Evolutionary conservation across 768 basidiomycete species (phyloP).

Genomic region (Leccinum incarnatum): DNA sequence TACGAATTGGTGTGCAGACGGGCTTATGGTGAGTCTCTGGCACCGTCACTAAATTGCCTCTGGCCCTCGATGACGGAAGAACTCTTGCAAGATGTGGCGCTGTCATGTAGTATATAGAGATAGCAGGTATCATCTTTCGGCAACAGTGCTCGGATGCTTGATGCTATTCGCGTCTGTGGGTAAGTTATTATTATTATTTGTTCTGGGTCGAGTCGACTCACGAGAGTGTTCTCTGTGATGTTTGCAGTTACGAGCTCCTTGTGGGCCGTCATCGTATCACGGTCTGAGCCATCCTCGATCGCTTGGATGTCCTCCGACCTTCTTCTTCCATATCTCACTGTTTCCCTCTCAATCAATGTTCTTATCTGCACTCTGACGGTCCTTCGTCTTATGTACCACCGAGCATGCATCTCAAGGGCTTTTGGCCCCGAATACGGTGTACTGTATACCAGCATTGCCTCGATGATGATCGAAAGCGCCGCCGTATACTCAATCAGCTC

Average conservation of each 20-base stretch:
- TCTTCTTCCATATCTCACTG: constrained; percentile 5
- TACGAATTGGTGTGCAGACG: constrained; percentile 31
- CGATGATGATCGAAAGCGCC: constrained; percentile 35
- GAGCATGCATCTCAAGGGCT: too few relatives aligned
- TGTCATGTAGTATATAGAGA: constrained; percentile 32
- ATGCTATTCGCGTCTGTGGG: constrained; percentile 28
- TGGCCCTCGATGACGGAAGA: not conserved
- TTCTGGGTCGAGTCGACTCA: not conserved
- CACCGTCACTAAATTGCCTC: not conserved
- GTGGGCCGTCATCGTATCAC: constrained; percentile 29
- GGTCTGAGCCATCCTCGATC: constrained; percentile 14
- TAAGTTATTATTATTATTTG: not conserved
- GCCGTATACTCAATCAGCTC: constrained; percentile 32
- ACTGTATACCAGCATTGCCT: constrained; percentile 30
- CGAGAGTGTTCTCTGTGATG: not conserved
- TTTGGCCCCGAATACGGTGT: not conserved
- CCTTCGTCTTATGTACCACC: too few relatives aligned
- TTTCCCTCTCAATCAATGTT: too few relatives aligned
- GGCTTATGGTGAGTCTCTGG: constrained; percentile 25
- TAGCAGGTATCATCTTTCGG: constrained; percentile 16
- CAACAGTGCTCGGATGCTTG: constrained; percentile 16
- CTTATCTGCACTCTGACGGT: too few relatives aligned
- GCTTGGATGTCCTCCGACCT: constrained; percentile 32
- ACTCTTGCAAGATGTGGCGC: constrained; percentile 29
- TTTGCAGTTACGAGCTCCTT: constrained; percentile 27